Evolutionary conservation across 805 yeast species (phyloP).

Genomic region (Kodamaea restingae): DNA sequence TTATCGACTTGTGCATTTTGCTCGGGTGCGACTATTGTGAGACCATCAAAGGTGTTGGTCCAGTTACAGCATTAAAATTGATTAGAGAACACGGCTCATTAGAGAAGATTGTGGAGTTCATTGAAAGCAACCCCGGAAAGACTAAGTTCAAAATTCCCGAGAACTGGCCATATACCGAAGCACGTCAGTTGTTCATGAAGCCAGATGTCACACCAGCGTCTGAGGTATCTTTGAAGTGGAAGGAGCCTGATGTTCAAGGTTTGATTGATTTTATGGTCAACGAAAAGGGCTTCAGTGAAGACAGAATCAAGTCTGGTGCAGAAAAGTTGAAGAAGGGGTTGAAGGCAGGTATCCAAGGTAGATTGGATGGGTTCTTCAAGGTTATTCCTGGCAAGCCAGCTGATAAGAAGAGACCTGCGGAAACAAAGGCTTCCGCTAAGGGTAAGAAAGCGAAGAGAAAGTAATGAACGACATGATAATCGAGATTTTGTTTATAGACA

Average conservation of each 20-base stretch:
- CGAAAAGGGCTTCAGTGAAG: conserved; percentile 90
- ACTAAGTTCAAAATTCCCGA: conserved; percentile 84
- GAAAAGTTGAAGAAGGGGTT: conserved; percentile 79
- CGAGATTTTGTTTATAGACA: not conserved
- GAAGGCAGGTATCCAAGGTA: conserved; percentile 83
- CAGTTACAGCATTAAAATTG: conserved; percentile 86
- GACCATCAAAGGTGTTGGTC: conserved; percentile 92
- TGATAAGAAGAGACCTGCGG: conserved; percentile 29
- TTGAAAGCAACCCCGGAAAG: conserved; percentile 50
- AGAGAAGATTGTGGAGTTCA: conserved; percentile 68
- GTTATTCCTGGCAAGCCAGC: conserved; percentile 49
- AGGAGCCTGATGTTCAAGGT: conserved; percentile 82
- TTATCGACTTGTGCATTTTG: conserved; percentile 87
- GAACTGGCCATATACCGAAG: conserved; percentile 89
- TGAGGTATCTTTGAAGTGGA: conserved; percentile 76
- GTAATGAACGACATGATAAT: not conserved
- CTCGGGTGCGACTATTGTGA: conserved; percentile 98
- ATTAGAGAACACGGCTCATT: conserved; percentile 80
- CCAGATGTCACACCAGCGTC: conserved; percentile 73
- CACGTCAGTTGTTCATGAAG: conserved; percentile 72
- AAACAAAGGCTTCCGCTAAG: conserved; percentile 26
- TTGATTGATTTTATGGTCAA: conserved; percentile 76
- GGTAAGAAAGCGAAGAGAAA: conserved; percentile 25
- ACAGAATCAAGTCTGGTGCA: conserved; percentile 83
- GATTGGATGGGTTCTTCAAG: conserved; percentile 88